Evolutionary conservation across 1,284 basidiomycete species (phyloP).

Genomic region (Boletus smithii): DNA sequence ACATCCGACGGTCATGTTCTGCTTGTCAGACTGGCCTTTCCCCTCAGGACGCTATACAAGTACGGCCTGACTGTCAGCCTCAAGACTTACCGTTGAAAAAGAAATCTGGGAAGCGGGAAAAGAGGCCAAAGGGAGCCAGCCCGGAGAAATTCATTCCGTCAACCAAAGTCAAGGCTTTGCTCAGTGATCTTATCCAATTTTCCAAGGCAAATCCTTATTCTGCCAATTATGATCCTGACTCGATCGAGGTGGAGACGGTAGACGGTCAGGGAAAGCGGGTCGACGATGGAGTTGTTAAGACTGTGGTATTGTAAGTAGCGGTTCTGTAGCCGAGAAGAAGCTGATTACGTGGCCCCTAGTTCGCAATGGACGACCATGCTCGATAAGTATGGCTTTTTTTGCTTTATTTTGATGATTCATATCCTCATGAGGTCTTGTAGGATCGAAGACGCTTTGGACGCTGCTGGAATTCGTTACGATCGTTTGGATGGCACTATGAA

Average conservation of each 20-base stretch:
- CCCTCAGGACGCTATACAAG: constrained; percentile 71
- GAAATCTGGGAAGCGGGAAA: constrained; percentile 67
- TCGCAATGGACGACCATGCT: constrained; percentile 97
- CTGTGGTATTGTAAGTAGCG: constrained; percentile 81
- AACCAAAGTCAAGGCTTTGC: constrained; percentile 80
- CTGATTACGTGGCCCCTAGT: constrained; percentile 39
- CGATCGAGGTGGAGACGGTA: constrained; percentile 69
- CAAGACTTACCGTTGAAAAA: constrained; percentile 51
- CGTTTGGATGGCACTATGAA: constrained; percentile 96
- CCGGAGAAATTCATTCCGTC: constrained; percentile 70
- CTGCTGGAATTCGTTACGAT: constrained; percentile 79
- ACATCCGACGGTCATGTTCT: constrained; percentile 63
- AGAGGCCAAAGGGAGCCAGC: constrained; percentile 54
- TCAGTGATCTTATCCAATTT: constrained; percentile 71
- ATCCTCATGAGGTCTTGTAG: constrained; percentile 37
- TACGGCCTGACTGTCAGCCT: constrained; percentile 52
- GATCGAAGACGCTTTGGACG: constrained; percentile 86
- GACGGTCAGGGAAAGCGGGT: constrained; percentile 70
- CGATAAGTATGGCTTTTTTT: constrained; percentile 63
- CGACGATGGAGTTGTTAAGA: constrained; percentile 73
- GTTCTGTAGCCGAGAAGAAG: constrained; percentile 7
- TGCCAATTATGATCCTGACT: constrained; percentile 74
- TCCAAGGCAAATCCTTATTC: constrained; percentile 81
- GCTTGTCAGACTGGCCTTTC: constrained; percentile 68
- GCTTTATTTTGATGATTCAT: not conserved